A percentile compares a stretch with the other conserved stretches of the same genome.
Evolutionary conservation across 495 filamentous ascomycete genomes (phyloP).

Genomic region (Podospora pseudopauciseta): DNA sequence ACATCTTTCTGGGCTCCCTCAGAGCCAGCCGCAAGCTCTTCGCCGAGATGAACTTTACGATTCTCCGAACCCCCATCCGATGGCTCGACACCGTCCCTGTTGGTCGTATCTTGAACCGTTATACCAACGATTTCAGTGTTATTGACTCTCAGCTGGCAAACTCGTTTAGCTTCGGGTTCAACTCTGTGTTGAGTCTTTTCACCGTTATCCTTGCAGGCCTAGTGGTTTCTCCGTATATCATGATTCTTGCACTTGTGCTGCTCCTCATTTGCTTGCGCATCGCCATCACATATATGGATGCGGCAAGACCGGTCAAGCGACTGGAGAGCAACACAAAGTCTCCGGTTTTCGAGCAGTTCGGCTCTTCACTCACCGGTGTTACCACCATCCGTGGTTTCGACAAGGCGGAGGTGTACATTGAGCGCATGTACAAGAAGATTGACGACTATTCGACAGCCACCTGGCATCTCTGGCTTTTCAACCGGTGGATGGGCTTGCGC

Average conservation of each 20-base stretch:
- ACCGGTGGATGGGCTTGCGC: conserved; percentile 70
- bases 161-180: conserved; percentile 54
- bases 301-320: conserved; percentile 71
- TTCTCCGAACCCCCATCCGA: conserved; percentile 66
- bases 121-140: conserved; percentile 71
- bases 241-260: conserved; percentile 54
- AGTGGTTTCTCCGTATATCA: conserved; percentile 60
- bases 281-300: conserved; percentile 59
- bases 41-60: conserved; percentile 55
- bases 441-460: conserved; percentile 60
- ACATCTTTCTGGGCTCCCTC: conserved; percentile 57
- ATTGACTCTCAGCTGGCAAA: conserved; percentile 63
- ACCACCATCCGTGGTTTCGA: conserved; percentile 73
- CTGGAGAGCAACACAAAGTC: conserved; percentile 70
- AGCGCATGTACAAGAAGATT: conserved; percentile 61
- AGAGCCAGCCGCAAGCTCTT: conserved; percentile 64
- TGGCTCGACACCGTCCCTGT: conserved; percentile 82
- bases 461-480: conserved; percentile 69
- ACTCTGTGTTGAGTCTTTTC: conserved; percentile 49
- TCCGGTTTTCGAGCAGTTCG: conserved; percentile 75
- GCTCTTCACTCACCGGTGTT: conserved; percentile 64
- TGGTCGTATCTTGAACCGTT: conserved; percentile 74
- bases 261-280: conserved; percentile 54
- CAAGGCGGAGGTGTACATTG: conserved; percentile 59
- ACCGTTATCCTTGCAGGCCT: conserved; percentile 58